phyloP scores from a whole-genome alignment of 1,139 yeast species.

The Entelexis paramagnoliae region DNA sequence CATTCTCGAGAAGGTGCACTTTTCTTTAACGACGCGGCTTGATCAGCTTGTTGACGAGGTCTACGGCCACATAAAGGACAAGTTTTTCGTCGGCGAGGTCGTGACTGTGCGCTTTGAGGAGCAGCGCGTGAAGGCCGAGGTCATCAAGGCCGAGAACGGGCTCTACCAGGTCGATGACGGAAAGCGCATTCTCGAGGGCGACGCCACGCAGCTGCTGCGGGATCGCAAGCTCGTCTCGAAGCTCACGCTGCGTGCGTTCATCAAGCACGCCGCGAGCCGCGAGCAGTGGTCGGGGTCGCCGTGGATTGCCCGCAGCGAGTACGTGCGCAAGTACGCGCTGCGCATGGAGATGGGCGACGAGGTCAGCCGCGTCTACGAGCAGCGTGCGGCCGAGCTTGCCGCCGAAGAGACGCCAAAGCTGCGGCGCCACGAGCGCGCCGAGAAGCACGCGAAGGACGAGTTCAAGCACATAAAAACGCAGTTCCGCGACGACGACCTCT shows the following conservation, averaged over 20 bases:
- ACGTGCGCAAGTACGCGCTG: conserved; percentile 34
- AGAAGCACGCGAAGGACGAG: neutral
- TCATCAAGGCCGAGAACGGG: conserved; percentile 49
- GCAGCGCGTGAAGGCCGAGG: conserved; percentile 34
- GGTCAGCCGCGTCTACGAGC: conserved; percentile 10
- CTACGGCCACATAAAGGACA: conserved; percentile 55
- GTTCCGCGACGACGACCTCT: conserved; percentile 16
- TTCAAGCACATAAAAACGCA: conserved; percentile 1
- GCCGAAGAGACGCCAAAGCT: conserved; percentile 1
- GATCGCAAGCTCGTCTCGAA: conserved; percentile 85
- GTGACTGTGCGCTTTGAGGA: conserved; percentile 42
- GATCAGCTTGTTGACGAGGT: conserved; percentile 83
- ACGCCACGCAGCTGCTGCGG: conserved; percentile 46
- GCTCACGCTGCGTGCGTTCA: conserved; percentile 77
- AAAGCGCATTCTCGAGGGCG: conserved; percentile 17
- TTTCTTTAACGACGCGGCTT: conserved; percentile 70
- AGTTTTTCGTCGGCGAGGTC: conserved; percentile 84
- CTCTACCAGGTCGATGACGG: conserved; percentile 42
- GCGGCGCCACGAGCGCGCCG: neutral
- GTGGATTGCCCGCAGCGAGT: conserved; percentile 84
- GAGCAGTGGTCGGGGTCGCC: conserved; percentile 88
- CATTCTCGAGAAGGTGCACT: conserved; percentile 71
- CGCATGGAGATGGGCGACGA: conserved; percentile 32
- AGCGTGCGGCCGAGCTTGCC: conserved; percentile 8
- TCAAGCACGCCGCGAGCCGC: conserved; percentile 72